Percentiles rank a stretch among this genome's conserved stretches.
phyloP scores from a whole-genome alignment of 495 filamentous ascomycete species.

The Talaromyces wortmannii region DNA sequence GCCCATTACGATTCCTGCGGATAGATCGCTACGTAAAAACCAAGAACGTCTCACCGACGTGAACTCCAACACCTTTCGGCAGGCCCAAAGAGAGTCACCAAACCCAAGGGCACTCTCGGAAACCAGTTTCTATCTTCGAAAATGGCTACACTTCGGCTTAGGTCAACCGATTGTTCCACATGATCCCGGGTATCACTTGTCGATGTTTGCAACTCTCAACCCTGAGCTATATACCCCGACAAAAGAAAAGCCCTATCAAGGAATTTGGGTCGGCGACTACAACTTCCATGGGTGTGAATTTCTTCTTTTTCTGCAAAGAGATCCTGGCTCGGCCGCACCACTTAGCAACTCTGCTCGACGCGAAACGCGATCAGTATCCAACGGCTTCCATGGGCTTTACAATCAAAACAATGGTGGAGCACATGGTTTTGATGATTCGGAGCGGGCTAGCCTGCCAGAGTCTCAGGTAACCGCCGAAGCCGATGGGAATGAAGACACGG shows the following conservation, averaged over 20 bases:
- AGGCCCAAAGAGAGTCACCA: conserved; percentile 11
- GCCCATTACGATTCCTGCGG: conserved; percentile 58
- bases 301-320: conserved; percentile 67
- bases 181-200: conserved; percentile 55
- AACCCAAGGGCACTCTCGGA: conserved; percentile 49
- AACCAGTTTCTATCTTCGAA: conserved; percentile 61
- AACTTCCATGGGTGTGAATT: conserved; percentile 86
- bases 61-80: conserved; percentile 30
- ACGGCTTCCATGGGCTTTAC: conserved; percentile 14
- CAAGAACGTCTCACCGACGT: background rate
- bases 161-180: conserved; percentile 23
- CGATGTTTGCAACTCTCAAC: conserved; percentile 72
- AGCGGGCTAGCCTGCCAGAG: background rate
- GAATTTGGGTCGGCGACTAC: conserved; percentile 91
- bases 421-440: background rate
- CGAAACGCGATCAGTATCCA: background rate
- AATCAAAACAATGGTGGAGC: background rate
- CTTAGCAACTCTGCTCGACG: background rate
- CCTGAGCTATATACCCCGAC: conserved; percentile 69
- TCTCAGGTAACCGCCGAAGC: conserved; percentile 2
- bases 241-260: conserved; percentile 69
- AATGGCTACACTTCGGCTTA: conserved; percentile 56
- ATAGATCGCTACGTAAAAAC: conserved; percentile 20
- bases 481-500: conserved; percentile 4
- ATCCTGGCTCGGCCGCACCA: conserved; percentile 15